phyloP scores from a whole-genome alignment of 202 grass and related monocot species.

The Bolboschoenoplectus hybrid region DNA sequence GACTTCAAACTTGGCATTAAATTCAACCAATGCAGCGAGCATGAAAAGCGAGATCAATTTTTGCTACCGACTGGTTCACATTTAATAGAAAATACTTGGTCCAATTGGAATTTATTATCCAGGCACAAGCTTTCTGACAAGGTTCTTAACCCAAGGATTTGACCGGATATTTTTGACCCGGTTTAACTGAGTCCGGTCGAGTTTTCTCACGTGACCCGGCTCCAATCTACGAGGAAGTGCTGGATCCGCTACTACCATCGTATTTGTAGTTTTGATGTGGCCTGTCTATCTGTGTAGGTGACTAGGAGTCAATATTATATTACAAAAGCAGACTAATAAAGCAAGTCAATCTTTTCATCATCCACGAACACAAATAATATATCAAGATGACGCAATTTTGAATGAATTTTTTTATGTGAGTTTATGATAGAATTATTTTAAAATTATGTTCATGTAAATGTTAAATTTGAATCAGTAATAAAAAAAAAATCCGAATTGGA shows the following conservation, averaged over 20 bases:
- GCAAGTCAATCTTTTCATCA: background rate
- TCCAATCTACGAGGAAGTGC: constrained; percentile 22
- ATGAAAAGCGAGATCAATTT: background rate
- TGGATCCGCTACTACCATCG: constrained; percentile 15
- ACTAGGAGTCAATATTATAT: background rate
- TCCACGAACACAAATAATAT: background rate
- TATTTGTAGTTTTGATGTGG: background rate
- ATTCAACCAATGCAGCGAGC: background rate
- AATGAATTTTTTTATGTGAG: background rate
- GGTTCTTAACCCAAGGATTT: constrained; percentile 40
- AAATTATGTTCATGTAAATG: background rate
- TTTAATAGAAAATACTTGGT: constrained; percentile 28
- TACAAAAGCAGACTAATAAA: background rate
- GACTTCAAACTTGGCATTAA: constrained; percentile 3
- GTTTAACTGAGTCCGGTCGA: constrained; percentile 40
- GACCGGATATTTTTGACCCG: constrained; percentile 42
- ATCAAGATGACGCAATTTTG: background rate
- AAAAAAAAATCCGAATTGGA: too few relatives aligned
- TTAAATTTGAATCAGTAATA: background rate
- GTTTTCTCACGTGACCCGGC: constrained; percentile 29
- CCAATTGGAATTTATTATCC: constrained; percentile 36
- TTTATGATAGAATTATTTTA: background rate
- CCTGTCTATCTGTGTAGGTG: background rate
- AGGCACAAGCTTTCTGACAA: constrained; percentile 35
- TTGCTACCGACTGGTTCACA: background rate